Evolutionary conservation across 371 early-diverging fungal genomes (phyloP), one percentile per base, ranked within the genome.

Genomic region (Apophysomyces ossiformis): DNA sequence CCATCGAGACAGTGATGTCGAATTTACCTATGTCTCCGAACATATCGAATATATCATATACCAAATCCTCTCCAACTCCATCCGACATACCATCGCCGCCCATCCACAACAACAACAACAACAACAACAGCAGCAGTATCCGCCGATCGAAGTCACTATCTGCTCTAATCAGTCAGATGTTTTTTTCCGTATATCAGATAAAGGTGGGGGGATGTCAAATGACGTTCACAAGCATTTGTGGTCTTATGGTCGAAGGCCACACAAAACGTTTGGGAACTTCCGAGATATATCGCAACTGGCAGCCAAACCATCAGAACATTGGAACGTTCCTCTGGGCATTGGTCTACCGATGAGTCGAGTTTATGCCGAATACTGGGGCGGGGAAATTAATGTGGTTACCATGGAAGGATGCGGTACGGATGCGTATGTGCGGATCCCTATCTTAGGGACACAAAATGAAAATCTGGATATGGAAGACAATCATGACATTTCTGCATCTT

Each of bases 1-100:
- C 64, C 91, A 90, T 7, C 74, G 83, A 64, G 63, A 70, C 7
- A 21, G 41, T 1, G 83, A 87, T 45, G 87, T 90, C 16, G 70
- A 73, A n/a, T 90, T 92, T 72, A 90, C 88, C 58, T 93, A 92
- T 71, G 91, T 94, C n/a, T 89, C 90, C 2, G 94, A 92, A 57
- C 94, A 95, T 71, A 86, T 94, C 58, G 90, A 93, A 74, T 95
- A 95, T 70, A 90, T 95, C 43, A 59, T 95, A 6, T 93, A 87
- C 62, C 94, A 94, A 79, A 77, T 95, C 37, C 66, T 95, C 47
- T 88, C 89, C 57, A 95, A 95, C 74, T 78, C 90, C 7, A 85
- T 91, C 75, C 76, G 84, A 50, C 84, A 84, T 68, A 83, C 88
- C 15, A 46, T 78, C 5, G 13, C 44, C 7, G 38, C 60, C 8